Evolutionary conservation across 225 moss, liverwort and hornwort genomes (phyloP).

Genomic region (Polytrichum formosum): DNA sequence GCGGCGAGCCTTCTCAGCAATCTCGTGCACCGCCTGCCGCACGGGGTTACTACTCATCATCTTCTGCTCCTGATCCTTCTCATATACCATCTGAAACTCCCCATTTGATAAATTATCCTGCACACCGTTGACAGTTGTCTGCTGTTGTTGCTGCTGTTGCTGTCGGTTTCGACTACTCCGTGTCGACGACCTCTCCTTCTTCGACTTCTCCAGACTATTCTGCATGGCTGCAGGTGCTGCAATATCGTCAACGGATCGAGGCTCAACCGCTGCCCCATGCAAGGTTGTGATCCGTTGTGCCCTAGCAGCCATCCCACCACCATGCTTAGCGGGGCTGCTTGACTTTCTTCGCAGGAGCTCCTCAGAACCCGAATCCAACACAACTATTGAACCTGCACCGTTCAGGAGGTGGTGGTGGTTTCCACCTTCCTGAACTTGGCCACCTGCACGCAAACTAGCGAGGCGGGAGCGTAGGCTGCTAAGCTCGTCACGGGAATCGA

Average conservation of each 20-base stretch:
- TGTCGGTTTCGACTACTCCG: slow-evolving; percentile 5
- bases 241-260: no score
- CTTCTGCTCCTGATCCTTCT: slow-evolving; percentile 2
- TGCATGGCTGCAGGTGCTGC: no score
- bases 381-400: no score
- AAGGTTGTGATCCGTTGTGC: no score
- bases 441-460: slow-evolving; percentile 3
- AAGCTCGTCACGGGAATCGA: slow-evolving; percentile 6
- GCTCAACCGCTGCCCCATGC: no score
- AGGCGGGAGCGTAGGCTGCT: slow-evolving; percentile 4
- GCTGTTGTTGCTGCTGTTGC: background rate
- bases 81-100: slow-evolving; percentile 1
- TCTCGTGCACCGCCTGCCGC: slow-evolving; percentile 12
- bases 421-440: no score
- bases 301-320: no score
- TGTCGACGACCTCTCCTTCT: slow-evolving; percentile 2
- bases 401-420: no score
- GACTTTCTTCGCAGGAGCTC: no score
- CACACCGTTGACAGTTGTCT: background rate
- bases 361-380: no score
- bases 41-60: slow-evolving; percentile 3
- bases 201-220: background rate
- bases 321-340: no score
- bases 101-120: slow-evolving; percentile 1
- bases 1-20: slow-evolving; percentile 12